These are phyloP conservation scores for Pichia sp. DNA, from an alignment of 1,139 yeast genomes.

Conservation along the genomic window DNA sequence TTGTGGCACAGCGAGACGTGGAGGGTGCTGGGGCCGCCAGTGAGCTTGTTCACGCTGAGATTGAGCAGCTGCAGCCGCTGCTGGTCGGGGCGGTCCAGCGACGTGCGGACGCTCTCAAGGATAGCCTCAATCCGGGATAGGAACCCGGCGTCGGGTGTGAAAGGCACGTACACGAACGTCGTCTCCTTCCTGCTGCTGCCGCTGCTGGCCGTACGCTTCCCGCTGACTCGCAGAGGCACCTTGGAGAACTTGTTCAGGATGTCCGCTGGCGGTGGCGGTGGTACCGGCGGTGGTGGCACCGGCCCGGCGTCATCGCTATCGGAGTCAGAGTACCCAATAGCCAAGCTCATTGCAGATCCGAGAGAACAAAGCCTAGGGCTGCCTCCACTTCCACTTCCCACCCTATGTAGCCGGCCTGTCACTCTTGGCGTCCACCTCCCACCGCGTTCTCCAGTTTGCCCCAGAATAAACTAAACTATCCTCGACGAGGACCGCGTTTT, in stretches of 20 bases:
- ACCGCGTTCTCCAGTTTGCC: too few species aligned
- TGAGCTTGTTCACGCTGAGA: background rate
- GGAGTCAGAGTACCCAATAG: background rate
- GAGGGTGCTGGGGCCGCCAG: background rate
- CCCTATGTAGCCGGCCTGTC: background rate
- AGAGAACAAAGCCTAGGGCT: background rate
- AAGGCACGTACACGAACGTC: constrained; percentile 16
- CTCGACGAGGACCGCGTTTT: background rate
- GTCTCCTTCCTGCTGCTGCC: background rate
- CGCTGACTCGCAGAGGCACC: constrained; percentile 2
- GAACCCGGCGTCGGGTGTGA: constrained; percentile 1
- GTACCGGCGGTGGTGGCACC: too few species aligned
- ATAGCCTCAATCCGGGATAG: background rate
- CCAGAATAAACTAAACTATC: too few species aligned
- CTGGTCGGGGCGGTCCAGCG: background rate
- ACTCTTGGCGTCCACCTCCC: background rate
- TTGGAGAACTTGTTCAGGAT: background rate
- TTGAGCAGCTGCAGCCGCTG: background rate
- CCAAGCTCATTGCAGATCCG: background rate
- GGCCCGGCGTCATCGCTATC: background rate
- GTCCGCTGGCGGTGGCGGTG: background rate
- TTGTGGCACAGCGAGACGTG: background rate
- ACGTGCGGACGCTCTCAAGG: background rate
- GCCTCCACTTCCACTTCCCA: background rate
- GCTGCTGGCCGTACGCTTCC: background rate